Evolutionary conservation across 495 filamentous ascomycete genomes (phyloP).

Genomic region (Xeromyces bisporus): DNA sequence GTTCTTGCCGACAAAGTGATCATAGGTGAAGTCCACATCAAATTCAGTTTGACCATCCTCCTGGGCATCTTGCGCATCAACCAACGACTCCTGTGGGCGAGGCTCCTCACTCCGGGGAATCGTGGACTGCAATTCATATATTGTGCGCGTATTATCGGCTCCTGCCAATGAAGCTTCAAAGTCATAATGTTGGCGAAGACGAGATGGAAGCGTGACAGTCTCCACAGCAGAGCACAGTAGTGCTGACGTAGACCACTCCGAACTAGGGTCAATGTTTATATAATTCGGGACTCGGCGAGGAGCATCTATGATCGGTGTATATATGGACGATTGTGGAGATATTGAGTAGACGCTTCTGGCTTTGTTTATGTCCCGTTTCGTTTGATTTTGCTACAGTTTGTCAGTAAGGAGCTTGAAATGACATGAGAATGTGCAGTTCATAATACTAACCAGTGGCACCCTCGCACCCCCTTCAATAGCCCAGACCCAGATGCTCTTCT

Average conservation of each 20-base stretch:
- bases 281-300: slow-evolving; percentile 38
- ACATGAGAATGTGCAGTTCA: slow-evolving; percentile 1
- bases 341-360: slow-evolving; percentile 51
- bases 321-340: slow-evolving; percentile 54
- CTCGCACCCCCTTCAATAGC: slow-evolving; percentile 51
- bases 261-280: slow-evolving; percentile 44
- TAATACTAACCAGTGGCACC: slow-evolving; percentile 36
- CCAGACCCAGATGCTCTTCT: slow-evolving; percentile 72
- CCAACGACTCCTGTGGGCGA: slow-evolving; percentile 1
- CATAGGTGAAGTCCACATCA: slow-evolving; percentile 42
- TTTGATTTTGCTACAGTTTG: slow-evolving; percentile 27
- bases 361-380: slow-evolving; percentile 45
- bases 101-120: slow-evolving; percentile 15
- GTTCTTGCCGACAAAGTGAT: slow-evolving; percentile 19
- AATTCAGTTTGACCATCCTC: slow-evolving; percentile 21
- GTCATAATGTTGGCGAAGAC: slow-evolving; percentile 42
- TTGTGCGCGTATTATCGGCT: slow-evolving; percentile 56
- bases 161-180: slow-evolving; percentile 57
- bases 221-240: slow-evolving; percentile 66
- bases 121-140: slow-evolving; percentile 53
- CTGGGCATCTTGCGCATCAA: neutral
- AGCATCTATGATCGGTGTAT: slow-evolving; percentile 58
- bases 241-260: slow-evolving; percentile 68
- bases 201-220: slow-evolving; percentile 58
- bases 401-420: slow-evolving; percentile 3